Base-by-base conservation (phyloP, 345 rosid species). In the Draba incana region DNA sequence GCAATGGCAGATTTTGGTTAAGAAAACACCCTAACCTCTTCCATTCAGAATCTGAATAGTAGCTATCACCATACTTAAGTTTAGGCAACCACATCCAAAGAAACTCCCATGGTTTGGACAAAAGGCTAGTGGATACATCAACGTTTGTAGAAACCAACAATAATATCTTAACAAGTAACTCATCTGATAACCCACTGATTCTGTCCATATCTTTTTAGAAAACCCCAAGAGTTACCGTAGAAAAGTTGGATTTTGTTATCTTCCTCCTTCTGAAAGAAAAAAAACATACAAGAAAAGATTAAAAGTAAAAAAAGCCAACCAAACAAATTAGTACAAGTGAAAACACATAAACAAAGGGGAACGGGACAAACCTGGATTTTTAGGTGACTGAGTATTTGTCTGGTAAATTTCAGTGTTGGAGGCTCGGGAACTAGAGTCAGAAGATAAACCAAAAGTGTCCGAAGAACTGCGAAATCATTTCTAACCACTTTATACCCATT, bases 31-130 rank as follows among this genome's bases (percentile, higher is more conserved):
- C 1, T 3, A 66, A 13, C 13, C 0, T 53, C 43, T 28, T 2
- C 20, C 42, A 15, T 15, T 65, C 42, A 15, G 70, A 15, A 0
- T 4, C 1, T 52, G 50, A 15, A 65, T 4, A 6, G 25, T 10
- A 0, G 3, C 10, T 13, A 2, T 4, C 0, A 64, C 50, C 28
- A 49, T 14, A 65, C 0, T 14, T 8, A 51, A 41, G 51, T 53
- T 42, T 42, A 66, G 70, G 61, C 42, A 66, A 42, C 70, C 61
- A 53, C 51, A 66, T 42, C 70, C 70, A 66, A 42, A 53, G 52
- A 53, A 10, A 66, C 50, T 66, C 51, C 70, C 70, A 53, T 8
- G 51, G 13, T 66, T 66, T 66, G 6, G 60, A 66, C 61, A 66
- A 52, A 12, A 66, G 3, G 61, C 61, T 66, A 14, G 51, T 66